phyloP scores from a whole-genome alignment of 2,329 filamentous ascomycete species.

The Ophiostoma sp. region DNA sequence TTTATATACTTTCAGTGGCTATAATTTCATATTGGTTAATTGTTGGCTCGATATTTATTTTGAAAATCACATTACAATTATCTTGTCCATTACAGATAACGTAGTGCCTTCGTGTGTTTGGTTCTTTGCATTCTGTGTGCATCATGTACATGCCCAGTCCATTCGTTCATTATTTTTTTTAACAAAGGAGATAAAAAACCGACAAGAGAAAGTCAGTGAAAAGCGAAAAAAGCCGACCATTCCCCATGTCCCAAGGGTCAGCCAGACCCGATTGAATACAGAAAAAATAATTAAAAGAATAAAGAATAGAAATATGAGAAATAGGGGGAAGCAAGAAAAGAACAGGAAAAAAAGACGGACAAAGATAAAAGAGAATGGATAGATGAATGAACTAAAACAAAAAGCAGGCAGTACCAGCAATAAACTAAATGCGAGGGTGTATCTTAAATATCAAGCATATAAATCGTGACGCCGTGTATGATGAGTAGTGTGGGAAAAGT shows the following conservation, averaged over 20 bases:
- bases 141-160: neutral
- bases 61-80: neutral
- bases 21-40: too few relatives aligned
- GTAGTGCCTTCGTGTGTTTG: neutral
- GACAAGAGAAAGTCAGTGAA: neutral
- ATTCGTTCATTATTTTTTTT: neutral
- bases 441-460: neutral
- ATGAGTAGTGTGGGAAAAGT: neutral
- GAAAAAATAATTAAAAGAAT: neutral
- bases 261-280: neutral
- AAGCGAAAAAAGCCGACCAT: neutral
- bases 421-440: neutral
- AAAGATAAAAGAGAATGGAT: neutral
- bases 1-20: too few relatives aligned
- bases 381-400: neutral
- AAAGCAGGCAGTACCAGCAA: neutral
- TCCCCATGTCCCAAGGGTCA: neutral
- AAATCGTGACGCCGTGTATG: slow-evolving; percentile 3
- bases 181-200: neutral
- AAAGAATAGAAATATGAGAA: neutral
- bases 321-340: neutral
- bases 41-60: neutral
- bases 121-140: neutral
- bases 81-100: neutral
- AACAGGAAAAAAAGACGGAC: neutral